Base-by-base conservation (phyloP, 1,284 basidiomycete genomes). In the Papiliotrema laurentii region DNA sequence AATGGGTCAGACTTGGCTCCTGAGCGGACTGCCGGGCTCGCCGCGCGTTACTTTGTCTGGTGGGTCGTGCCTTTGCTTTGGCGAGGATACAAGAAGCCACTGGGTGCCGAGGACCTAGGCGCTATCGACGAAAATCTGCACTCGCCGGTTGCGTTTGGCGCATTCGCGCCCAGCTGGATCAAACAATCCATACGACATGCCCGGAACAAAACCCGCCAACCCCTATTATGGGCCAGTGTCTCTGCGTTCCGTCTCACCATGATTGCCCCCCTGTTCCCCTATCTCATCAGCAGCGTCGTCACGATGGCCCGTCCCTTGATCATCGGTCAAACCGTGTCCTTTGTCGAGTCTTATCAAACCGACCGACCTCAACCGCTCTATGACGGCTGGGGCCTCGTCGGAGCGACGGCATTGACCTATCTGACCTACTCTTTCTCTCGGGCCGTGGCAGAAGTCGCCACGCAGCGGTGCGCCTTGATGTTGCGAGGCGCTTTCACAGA, bases 381-480 rank as follows among this genome's bases (percentile, higher is more conserved):
- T 4, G 34, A 55, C n/a, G 56, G 54, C 7, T 59, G 56, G 56
- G 56, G 49, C 16, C 47, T 59, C 10, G 54, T 59, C 13, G 56
- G 51, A 5, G 56, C 51, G 3, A 45, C 54, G 5, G 30, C 46
- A 2, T 39, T 59, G 14, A 47, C 47, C 18, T 59, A 55, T 30
- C 11, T 27, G 21, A 46, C 54, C 3, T 59, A 44, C 43, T 35
- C 54, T 25, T 9, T 59, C 11, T 25, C 51, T 16, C 27, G 18
- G 7, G 56, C 49, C 6, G 7, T 59, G 14, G 51, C 49, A 1
- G 43, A 51, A 13, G 35, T 59, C 33, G 56, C 56, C 7, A 40
- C 37, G 3, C 56, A 59, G 30, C 43, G 51, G 2, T 55, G 49
- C 3, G 31, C 54, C 14, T 31, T 56, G 7, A 49, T 49, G 1